Base-by-base conservation (phyloP, 2,329 filamentous ascomycete species). In the Clarireedia paspali region DNA sequence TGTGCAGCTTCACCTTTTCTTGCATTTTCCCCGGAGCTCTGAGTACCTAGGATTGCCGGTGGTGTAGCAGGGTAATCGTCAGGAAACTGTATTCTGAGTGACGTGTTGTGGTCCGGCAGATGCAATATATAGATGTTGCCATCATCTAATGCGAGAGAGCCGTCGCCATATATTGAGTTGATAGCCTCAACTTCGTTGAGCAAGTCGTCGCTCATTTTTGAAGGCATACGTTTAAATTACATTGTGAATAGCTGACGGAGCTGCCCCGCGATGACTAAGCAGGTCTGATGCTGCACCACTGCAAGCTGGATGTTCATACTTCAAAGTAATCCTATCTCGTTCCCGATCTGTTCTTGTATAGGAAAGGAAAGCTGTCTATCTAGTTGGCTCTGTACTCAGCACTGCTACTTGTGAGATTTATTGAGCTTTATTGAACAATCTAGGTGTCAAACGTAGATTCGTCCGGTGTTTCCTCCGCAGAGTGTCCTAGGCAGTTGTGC, bases 111-210 rank as follows among this genome's bases (percentile, higher is more conserved):
- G 69, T 26, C 74, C 58, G 89, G 89, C 2, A 92, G 78, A 50
- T 77, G 79, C 50, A 96, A 78, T 53, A 85, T 71, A 71, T 85
- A 83, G 62, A 79, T 63, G 5, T 56, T 30, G 64, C 72, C 59
- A 20, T 67, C 63, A 40, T 71, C 66, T 23, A 39, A 44, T 1
- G 64, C 58, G 6, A 91, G 75, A 10, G 85, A 87, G n/a, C 75
- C 76, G 48, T 83, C 78, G 61, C 84, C 85, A 72, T 91, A 94
- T 62, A 94, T 94, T 54, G 89, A 88, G 71, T 92, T 94, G 66
- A 94, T 86, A 60, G 87, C 89, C 67, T 86, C 86, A 30, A 91
- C 74, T 69, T 94, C 89, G 71, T 94, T 88, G 49, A 72, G 70
- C 26, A 92, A 78, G 38, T 69, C 67, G 57, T 70, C 67, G 55